These are phyloP conservation scores for Thielaviopsis euricoi DNA, from an alignment of 2,329 filamentous ascomycete species.

Conservation along the genomic window DNA sequence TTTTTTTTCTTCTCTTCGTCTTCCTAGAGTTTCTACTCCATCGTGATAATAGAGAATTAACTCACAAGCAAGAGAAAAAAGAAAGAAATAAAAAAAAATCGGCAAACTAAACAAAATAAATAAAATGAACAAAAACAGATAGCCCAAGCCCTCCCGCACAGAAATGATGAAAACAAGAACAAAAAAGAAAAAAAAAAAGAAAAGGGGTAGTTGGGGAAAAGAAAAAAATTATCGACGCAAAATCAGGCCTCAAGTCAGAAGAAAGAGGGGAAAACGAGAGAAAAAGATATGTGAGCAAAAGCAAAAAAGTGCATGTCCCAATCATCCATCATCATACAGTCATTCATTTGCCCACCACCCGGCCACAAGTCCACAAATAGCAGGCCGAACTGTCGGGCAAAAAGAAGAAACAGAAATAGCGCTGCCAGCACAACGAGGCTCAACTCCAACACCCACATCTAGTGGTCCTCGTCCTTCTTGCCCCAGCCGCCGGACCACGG, in stretches of 20 bases:
- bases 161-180: not conserved
- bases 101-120: slow-evolving; percentile 2
- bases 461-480: slow-evolving; percentile 27
- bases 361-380: not conserved
- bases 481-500: slow-evolving; percentile 36
- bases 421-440: not conserved
- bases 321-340: slow-evolving; percentile 6
- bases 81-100: not conserved
- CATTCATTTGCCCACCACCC: not conserved
- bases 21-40: not conserved
- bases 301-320: slow-evolving; percentile 4
- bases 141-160: not conserved
- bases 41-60: not conserved
- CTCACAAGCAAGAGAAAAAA: slow-evolving; percentile 1
- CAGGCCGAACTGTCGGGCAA: too few relatives aligned
- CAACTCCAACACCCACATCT: not conserved
- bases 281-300: slow-evolving; percentile 2
- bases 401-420: not conserved
- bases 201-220: not conserved
- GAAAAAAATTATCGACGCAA: too few relatives aligned
- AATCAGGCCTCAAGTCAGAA: not conserved
- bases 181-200: not conserved
- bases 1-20: not conserved
- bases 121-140: not conserved
- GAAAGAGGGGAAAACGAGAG: slow-evolving; percentile 1